phyloP scores from a whole-genome alignment of 305 asterid species.

The Fraxinus ornus region DNA sequence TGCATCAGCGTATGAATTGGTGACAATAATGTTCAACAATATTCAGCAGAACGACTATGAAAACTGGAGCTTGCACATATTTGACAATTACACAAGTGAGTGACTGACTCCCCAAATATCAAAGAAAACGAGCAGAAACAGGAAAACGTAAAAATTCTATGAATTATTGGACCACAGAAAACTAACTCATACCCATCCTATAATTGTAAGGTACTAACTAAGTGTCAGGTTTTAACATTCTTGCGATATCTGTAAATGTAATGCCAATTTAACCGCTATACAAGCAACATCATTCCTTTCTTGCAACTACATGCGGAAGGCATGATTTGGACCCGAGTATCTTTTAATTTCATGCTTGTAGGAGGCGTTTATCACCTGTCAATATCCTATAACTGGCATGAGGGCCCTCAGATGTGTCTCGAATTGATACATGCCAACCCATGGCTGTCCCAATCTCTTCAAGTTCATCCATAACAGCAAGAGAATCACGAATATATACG shows the following conservation, averaged over 20 bases:
- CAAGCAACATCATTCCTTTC: background rate
- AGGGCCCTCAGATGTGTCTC: conserved; percentile 90
- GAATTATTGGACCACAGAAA: background rate
- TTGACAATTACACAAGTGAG: background rate
- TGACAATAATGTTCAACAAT: background rate
- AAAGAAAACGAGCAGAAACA: background rate
- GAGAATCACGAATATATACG: conserved; percentile 73
- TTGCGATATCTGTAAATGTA: background rate
- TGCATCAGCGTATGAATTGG: background rate
- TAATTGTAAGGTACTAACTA: background rate
- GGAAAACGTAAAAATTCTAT: background rate
- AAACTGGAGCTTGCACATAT: background rate
- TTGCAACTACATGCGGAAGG: conserved; percentile 14
- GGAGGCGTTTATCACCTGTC: conserved; percentile 60
- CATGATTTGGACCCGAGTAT: background rate
- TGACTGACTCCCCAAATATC: background rate
- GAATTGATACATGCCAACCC: conserved; percentile 66
- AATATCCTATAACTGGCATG: conserved; percentile 73
- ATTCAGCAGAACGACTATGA: background rate
- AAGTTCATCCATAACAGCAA: conserved; percentile 69
- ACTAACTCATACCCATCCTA: background rate
- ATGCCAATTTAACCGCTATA: background rate
- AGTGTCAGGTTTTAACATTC: background rate
- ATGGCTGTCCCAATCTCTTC: conserved; percentile 62
- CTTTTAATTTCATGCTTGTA: conserved; percentile 33